Base-by-base conservation (phyloP, 495 filamentous ascomycete genomes). In the Hyaloscypha finlandica region DNA sequence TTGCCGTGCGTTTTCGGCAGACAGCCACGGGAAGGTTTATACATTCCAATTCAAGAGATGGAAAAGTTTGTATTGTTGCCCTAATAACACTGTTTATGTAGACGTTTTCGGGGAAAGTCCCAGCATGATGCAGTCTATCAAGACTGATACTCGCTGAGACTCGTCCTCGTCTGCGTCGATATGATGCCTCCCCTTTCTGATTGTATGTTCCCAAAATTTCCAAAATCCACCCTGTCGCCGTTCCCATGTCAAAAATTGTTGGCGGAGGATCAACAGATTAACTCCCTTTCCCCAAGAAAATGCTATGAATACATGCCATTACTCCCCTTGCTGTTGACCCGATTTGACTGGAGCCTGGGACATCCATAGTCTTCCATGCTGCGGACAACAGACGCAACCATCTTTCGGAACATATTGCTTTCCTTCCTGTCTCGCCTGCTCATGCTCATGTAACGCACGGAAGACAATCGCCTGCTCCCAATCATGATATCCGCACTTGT, bases 401-500 rank as follows among this genome's bases (percentile, higher is more conserved):
- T 6, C 29, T 3, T 25, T 33, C 33, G 45, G 19, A 16, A 61
- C 25, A 60, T 19, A 8, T 35, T 20, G 16, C 32, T 53, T 32
- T 6, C 60, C 61, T 30, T 66, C 59, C 39, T 39, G 48, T 30
- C 68, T 66, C 12, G 63, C 64, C n/a, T 20, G 1, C 29, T 70
- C 68, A 55, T 70, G 68, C 54, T 63, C 58, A 35, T 63, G 2
- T 16, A 66, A 63, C 22, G 52, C 64, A 12, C 59, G 68, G 8
- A 59, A 8, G 6, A 55, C 45, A 9, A 70, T 51, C 6, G 2
- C n/a, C 0, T 20, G 19, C 19, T 52, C n/a, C 63, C 63, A 70
- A 42, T 25, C 63, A 20, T 31, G 11, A 25, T 19, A 32, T n/a
- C 8, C 20, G 37, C 25, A 22, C 14, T 25, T 25, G 53, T 63